Conservation (phyloP, 1,139 yeast species). For the Barnettozyma hawaiiensis region DNA sequence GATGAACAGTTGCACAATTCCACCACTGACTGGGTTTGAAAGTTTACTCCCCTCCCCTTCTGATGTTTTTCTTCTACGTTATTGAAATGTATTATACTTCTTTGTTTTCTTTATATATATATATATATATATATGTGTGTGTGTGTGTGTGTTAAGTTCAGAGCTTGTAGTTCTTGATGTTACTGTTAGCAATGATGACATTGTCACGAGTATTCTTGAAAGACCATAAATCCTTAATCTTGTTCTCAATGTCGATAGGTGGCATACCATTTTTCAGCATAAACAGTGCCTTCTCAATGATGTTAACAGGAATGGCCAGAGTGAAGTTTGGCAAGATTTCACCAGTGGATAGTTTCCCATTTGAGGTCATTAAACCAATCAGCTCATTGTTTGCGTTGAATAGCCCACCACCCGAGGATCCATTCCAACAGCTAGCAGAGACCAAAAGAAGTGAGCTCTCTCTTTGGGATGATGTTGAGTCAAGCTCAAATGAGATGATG, state of each 20-base stretch:
- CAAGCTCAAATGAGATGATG: constrained; percentile 30
- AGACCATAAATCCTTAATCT: constrained; percentile 20
- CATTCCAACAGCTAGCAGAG: constrained; percentile 69
- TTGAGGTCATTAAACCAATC: constrained; percentile 58
- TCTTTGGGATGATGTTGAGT: constrained; percentile 34
- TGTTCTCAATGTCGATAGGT: constrained; percentile 13
- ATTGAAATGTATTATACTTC: constrained; percentile 1
- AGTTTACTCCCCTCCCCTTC: not conserved
- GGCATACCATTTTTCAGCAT: constrained; percentile 15
- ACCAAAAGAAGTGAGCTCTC: constrained; percentile 41
- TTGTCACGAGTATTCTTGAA: constrained; percentile 17
- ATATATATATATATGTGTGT: too few relatives aligned
- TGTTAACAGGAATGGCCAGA: constrained; percentile 37
- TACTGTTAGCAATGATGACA: constrained; percentile 7
- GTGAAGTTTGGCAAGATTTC: constrained; percentile 41
- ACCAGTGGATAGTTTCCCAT: constrained; percentile 42
- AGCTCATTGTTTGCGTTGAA: constrained; percentile 35
- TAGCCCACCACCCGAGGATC: constrained; percentile 70
- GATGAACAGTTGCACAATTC: constrained; percentile 9
- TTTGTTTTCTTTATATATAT: not conserved
- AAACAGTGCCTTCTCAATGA: constrained; percentile 21
- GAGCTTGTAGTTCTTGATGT: constrained; percentile 10
- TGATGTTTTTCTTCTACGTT: not conserved
- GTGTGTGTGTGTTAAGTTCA: too few relatives aligned
- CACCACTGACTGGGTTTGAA: constrained; percentile 5